These are phyloP conservation scores for Hanseniaspora lindneri DNA, from an alignment of 805 yeast genomes.

Conservation along the genomic window DNA sequence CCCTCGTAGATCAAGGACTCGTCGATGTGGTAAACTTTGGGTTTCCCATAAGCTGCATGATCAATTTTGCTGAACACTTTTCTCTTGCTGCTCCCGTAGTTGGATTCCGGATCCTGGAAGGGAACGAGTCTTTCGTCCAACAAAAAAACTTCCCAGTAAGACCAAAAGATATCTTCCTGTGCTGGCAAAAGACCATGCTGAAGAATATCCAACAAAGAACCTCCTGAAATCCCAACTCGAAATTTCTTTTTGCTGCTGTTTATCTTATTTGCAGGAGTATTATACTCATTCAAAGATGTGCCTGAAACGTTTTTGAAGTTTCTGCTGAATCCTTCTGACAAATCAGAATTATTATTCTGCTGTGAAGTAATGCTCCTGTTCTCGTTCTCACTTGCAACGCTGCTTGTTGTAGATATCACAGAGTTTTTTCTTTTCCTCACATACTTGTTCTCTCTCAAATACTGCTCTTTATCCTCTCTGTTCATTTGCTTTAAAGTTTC, in stretches of 20 bases:
- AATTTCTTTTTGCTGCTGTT: slow-evolving; percentile 51
- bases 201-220: slow-evolving; percentile 75
- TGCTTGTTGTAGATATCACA: too few species aligned
- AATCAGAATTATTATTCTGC: slow-evolving; percentile 17
- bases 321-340: slow-evolving; percentile 16
- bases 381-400: neutral
- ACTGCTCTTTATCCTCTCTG: slow-evolving; percentile 15
- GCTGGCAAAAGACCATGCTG: slow-evolving; percentile 74
- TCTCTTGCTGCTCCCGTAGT: slow-evolving; percentile 80
- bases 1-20: slow-evolving; percentile 55
- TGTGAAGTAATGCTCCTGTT: slow-evolving; percentile 4
- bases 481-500: slow-evolving; percentile 20
- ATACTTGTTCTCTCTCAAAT: slow-evolving; percentile 21
- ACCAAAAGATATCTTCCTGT: slow-evolving; percentile 69
- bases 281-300: slow-evolving; percentile 11
- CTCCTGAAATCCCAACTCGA: slow-evolving; percentile 86
- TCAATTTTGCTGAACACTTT: slow-evolving; percentile 55
- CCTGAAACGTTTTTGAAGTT: slow-evolving; percentile 10
- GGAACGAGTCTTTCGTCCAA: slow-evolving; percentile 95
- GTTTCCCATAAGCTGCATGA: slow-evolving; percentile 34
- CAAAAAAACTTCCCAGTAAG: slow-evolving; percentile 88
- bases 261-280: slow-evolving; percentile 20
- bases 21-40: slow-evolving; percentile 74
- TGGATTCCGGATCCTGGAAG: slow-evolving; percentile 67
- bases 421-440: slow-evolving; percentile 19